These are phyloP conservation scores for Lachancea lanzarotensis DNA, from an alignment of 805 yeast species.

Conservation along the genomic window DNA sequence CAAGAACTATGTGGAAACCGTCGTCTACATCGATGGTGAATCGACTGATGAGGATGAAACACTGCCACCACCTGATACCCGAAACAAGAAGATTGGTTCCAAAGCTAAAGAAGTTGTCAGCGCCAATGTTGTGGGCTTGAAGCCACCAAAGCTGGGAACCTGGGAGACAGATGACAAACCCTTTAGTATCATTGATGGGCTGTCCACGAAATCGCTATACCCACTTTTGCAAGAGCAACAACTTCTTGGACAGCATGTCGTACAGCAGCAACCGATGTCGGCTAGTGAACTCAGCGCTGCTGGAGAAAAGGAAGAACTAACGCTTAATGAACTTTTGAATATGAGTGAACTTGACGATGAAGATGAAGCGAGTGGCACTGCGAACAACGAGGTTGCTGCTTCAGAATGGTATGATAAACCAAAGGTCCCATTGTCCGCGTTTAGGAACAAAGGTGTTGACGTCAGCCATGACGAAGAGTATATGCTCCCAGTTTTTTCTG, in stretches of 20 bases:
- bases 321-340: conserved; percentile 77
- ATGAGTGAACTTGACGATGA: conserved; percentile 82
- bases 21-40: conserved; percentile 59
- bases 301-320: conserved; percentile 39
- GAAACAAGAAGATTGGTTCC: conserved; percentile 54
- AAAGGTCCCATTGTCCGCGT: conserved; percentile 80
- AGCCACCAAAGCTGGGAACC: conserved; percentile 90
- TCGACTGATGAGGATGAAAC: conserved; percentile 91
- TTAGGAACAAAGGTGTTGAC: conserved; percentile 66
- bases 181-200: conserved; percentile 90
- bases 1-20: conserved; percentile 32
- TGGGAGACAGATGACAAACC: conserved; percentile 85
- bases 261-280: conserved; percentile 11
- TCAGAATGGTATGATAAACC: conserved; percentile 37
- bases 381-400: conserved; percentile 32
- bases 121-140: conserved; percentile 71
- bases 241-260: conserved; percentile 22
- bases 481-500: conserved; percentile 25
- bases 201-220: conserved; percentile 75
- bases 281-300: conserved; percentile 14
- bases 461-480: conserved; percentile 29
- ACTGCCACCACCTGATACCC: conserved; percentile 59
- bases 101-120: conserved; percentile 91
- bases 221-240: conserved; percentile 38
- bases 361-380: conserved; percentile 44